Percentiles rank a stretch among this genome's conserved stretches.
These are phyloP conservation scores for Tolypocladium ophioglossoides DNA, from an alignment of 2,329 filamentous ascomycete genomes.

Conservation along the genomic window DNA sequence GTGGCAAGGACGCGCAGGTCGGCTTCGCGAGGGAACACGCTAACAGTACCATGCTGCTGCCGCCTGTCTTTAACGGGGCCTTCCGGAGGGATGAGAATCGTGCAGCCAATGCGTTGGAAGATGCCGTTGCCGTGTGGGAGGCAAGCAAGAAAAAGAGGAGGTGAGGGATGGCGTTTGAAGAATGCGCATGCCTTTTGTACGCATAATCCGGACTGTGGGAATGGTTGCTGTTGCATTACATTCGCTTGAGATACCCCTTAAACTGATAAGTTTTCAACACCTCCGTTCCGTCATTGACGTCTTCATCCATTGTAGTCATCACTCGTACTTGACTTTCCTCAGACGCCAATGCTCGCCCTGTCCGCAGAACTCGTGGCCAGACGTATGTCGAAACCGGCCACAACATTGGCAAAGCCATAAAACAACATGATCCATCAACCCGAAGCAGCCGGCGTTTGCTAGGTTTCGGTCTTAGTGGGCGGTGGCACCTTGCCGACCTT, in stretches of 20 bases:
- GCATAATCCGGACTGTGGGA: not conserved
- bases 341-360: not conserved
- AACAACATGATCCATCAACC: not conserved
- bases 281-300: not conserved
- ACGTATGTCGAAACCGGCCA: not conserved
- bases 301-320: not conserved
- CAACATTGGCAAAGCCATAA: constrained; percentile 1
- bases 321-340: not conserved
- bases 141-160: constrained; percentile 35
- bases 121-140: constrained; percentile 39
- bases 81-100: constrained; percentile 50
- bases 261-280: not conserved
- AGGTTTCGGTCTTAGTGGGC: not conserved
- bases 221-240: not conserved
- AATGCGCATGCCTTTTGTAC: constrained; percentile 4
- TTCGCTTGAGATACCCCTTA: constrained; percentile 17
- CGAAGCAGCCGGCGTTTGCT: not conserved
- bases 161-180: constrained; percentile 14
- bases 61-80: constrained; percentile 48
- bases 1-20: constrained; percentile 56
- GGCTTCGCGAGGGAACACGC: constrained; percentile 71
- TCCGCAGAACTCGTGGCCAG: not conserved
- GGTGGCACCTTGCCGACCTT: not conserved
- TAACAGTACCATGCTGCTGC: constrained; percentile 56
- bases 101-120: constrained; percentile 43